Conservation (phyloP, 768 basidiomycete genomes). For the Agaricus sinodeliciosus region DNA sequence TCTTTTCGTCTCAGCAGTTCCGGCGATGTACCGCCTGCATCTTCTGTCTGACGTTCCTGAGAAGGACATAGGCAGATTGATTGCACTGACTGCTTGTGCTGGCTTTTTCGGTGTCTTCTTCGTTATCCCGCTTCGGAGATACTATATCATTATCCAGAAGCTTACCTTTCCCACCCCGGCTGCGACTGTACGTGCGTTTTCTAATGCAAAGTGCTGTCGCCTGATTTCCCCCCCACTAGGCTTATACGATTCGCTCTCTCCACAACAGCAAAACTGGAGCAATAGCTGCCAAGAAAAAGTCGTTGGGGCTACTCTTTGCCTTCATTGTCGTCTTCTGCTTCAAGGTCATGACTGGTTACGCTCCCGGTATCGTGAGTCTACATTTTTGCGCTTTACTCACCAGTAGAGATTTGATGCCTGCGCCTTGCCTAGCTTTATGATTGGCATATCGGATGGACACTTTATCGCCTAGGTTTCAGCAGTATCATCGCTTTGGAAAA, state of each 20-base stretch:
- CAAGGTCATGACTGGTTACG: conserved; percentile 51
- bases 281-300: conserved; percentile 47
- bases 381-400: too few relatives aligned
- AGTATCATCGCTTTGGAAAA: conserved; percentile 54
- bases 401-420: neutral
- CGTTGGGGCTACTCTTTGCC: conserved; percentile 38
- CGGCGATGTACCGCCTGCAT: conserved; percentile 51
- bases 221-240: conserved; percentile 21
- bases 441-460: conserved; percentile 60
- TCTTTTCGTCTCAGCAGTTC: conserved; percentile 52
- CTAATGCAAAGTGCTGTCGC: neutral
- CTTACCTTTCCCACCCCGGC: conserved; percentile 60
- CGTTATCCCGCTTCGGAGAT: conserved; percentile 54
- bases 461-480: conserved; percentile 52
- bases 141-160: conserved; percentile 59
- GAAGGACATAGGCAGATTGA: conserved; percentile 48
- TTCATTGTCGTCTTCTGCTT: conserved; percentile 42
- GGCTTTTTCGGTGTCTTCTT: conserved; percentile 64
- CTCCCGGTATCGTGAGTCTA: conserved; percentile 47
- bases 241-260: conserved; percentile 56
- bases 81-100: conserved; percentile 46
- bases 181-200: conserved; percentile 37
- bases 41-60: conserved; percentile 39
- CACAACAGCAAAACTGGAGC: conserved; percentile 47
- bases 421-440: conserved; percentile 37